Percentiles rank a stretch among this genome's conserved stretches.
phyloP scores from a whole-genome alignment of 75 land plant species.

The Pinus albicaulis region DNA sequence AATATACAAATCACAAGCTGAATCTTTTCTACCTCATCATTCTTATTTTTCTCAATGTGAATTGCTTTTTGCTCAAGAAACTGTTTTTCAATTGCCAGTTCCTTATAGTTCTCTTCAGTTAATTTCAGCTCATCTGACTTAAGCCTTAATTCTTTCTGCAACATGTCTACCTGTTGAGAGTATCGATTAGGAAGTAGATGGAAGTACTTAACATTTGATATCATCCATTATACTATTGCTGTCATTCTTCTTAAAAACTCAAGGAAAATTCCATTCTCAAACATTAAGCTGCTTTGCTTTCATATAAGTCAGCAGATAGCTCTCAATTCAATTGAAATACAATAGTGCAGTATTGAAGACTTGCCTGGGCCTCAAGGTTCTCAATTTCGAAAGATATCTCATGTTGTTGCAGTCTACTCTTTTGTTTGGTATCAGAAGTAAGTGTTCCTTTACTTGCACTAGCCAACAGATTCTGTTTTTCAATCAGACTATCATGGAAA shows the following conservation, averaged over 20 bases:
- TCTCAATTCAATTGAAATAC: not conserved
- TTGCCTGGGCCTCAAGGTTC: constrained; percentile 30
- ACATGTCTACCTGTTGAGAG: constrained; percentile 14
- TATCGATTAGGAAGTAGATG: not conserved
- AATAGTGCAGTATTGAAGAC: not conserved
- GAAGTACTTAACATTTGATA: not conserved
- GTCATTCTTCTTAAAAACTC: not conserved
- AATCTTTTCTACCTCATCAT: constrained; percentile 27
- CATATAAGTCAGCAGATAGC: not conserved
- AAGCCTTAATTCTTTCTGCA: constrained; percentile 23
- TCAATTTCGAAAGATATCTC: constrained; percentile 14
- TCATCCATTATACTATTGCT: not conserved
- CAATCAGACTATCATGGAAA: not conserved
- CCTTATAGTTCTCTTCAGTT: constrained; percentile 31
- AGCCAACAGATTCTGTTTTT: not conserved
- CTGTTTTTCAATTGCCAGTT: constrained; percentile 37
- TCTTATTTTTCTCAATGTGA: constrained; percentile 24
- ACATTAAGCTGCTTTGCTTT: not conserved
- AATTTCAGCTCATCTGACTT: constrained; percentile 28
- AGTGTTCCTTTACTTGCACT: not conserved
- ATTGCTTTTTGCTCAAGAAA: constrained; percentile 37
- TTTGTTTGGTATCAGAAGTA: not conserved
- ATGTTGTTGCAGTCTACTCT: constrained; percentile 1
- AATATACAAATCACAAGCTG: not conserved
- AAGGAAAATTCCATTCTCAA: not conserved